These are phyloP conservation scores for Fusarium nisikadoi DNA, from an alignment of 2,329 filamentous ascomycete species.

Conservation along the genomic window DNA sequence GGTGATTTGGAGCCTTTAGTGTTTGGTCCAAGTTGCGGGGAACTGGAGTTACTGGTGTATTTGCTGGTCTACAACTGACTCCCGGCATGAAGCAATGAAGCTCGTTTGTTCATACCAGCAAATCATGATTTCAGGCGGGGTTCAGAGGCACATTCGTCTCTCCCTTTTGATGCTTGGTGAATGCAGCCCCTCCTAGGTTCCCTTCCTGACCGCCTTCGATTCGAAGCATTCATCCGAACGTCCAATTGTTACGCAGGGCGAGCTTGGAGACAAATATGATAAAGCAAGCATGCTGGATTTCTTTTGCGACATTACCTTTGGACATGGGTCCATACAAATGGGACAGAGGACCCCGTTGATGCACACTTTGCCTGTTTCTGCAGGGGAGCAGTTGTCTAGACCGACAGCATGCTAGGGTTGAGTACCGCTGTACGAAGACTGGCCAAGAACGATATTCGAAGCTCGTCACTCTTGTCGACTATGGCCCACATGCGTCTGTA, in stretches of 20 bases:
- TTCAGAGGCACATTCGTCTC: constrained; percentile 19
- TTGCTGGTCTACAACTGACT: constrained; percentile 21
- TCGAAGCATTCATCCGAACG: constrained; percentile 35
- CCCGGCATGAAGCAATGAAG: constrained; percentile 21
- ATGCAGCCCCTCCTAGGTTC: constrained; percentile 38
- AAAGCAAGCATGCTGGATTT: constrained; percentile 36
- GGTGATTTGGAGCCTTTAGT: constrained; percentile 2
- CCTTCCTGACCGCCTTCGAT: constrained; percentile 41
- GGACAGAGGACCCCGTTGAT: constrained; percentile 35
- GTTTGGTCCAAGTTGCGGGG: constrained; percentile 25
- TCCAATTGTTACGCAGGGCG: constrained; percentile 37
- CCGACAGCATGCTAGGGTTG: constrained; percentile 28
- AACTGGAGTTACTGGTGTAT: constrained; percentile 1
- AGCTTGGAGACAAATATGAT: constrained; percentile 37
- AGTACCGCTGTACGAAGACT: constrained; percentile 12
- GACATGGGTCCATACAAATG: constrained; percentile 36
- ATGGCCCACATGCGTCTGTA: constrained; percentile 21
- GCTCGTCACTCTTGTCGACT: constrained; percentile 22
- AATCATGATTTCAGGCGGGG: constrained; percentile 12
- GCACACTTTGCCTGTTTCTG: constrained; percentile 31
- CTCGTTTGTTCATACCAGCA: background rate
- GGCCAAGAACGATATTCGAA: constrained; percentile 27
- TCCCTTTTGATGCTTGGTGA: constrained; percentile 21
- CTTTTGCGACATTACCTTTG: constrained; percentile 41
- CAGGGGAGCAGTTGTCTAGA: constrained; percentile 39